These are phyloP conservation scores for Platanus orientalis DNA, from an alignment of 164 flowering plant species.

Conservation along the genomic window DNA sequence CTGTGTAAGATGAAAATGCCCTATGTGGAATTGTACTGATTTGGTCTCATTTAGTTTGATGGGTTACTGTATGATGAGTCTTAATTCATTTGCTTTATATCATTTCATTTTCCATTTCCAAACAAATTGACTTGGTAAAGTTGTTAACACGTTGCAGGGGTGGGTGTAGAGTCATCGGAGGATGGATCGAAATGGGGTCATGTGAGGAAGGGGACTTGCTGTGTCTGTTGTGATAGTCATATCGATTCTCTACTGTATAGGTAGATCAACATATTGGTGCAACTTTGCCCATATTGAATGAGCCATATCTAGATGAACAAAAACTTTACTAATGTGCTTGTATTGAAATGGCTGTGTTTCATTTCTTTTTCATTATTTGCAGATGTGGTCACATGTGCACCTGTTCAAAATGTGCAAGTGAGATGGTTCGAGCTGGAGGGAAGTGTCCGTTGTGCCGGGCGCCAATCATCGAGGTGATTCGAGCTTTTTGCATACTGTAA, in stretches of 20 bases:
- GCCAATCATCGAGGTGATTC: slow-evolving; percentile 78
- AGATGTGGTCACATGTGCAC: slow-evolving; percentile 99
- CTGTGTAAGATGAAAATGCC: not conserved
- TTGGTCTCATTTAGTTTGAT: too few relatives aligned
- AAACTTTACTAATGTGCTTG: not conserved
- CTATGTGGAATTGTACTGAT: too few relatives aligned
- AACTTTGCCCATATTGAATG: not conserved
- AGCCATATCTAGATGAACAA: not conserved
- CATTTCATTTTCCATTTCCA: not conserved
- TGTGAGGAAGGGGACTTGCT: slow-evolving; percentile 88
- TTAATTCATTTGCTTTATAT: not conserved
- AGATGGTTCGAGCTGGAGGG: slow-evolving; percentile 57
- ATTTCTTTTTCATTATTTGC: slow-evolving; percentile 12
- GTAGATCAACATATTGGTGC: slow-evolving; percentile 19
- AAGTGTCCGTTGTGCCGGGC: slow-evolving; percentile 97
- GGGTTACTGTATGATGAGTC: too few relatives aligned
- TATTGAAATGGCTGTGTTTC: not conserved
- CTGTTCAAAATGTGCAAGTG: slow-evolving; percentile 81
- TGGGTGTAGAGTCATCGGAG: slow-evolving; percentile 28
- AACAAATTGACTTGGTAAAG: not conserved
- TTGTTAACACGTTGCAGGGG: slow-evolving; percentile 25
- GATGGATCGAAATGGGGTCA: slow-evolving; percentile 73
- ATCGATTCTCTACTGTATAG: slow-evolving; percentile 93
- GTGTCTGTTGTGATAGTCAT: slow-evolving; percentile 64
- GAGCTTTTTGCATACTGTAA: slow-evolving; percentile 82